phyloP scores from a whole-genome alignment of 805 yeast species.

The Sugiyamaella chiloensis region DNA sequence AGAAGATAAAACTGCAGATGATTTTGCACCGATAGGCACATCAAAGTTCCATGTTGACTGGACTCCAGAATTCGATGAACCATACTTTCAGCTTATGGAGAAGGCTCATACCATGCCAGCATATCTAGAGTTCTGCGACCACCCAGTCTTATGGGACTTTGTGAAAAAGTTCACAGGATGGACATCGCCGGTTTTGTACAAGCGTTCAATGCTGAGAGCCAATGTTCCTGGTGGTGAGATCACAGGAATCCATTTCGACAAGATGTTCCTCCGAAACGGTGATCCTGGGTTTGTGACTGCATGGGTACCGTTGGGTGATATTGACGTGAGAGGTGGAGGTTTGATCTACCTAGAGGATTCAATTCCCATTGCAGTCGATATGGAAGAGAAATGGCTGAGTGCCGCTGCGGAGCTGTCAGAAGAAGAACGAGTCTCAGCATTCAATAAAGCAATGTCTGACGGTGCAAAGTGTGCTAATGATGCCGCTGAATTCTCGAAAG shows the following conservation, averaged over 20 bases:
- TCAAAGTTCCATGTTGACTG: conserved; percentile 3
- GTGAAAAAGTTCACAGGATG: conserved; percentile 7
- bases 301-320: conserved; percentile 12
- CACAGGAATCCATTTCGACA: conserved; percentile 4
- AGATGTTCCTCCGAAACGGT: conserved; percentile 3
- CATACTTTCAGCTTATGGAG: neutral
- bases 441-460: conserved; percentile 9
- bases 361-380: conserved; percentile 5
- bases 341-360: conserved; percentile 11
- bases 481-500: conserved; percentile 5
- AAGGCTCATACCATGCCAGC: conserved; percentile 6
- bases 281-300: conserved; percentile 5
- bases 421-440: conserved; percentile 10
- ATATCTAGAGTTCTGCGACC: neutral
- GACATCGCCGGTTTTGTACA: conserved; percentile 1
- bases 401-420: conserved; percentile 4
- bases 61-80: neutral
- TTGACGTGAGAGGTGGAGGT: conserved; percentile 7
- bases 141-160: neutral
- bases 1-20: neutral
- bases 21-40: conserved; percentile 2
- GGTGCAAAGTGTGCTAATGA: conserved; percentile 9
- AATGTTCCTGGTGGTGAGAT: conserved; percentile 8
- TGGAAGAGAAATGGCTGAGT: conserved; percentile 12
- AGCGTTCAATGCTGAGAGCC: conserved; percentile 9